phyloP scores from a whole-genome alignment of 768 basidiomycete species.

The Leccinum obscurum region DNA sequence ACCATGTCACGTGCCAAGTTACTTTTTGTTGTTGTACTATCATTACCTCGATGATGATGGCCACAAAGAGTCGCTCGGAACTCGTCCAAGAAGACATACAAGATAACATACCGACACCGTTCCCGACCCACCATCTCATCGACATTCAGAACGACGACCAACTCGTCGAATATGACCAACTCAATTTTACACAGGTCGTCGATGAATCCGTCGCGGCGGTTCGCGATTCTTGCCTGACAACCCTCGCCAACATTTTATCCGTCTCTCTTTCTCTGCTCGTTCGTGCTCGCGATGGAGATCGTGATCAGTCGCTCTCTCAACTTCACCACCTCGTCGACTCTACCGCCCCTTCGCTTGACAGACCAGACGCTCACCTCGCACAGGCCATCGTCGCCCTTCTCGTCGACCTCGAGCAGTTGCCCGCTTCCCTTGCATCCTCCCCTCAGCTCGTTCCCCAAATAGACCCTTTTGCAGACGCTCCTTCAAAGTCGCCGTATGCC shows the following conservation, averaged over 20 bases:
- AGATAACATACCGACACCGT: conserved; percentile 21
- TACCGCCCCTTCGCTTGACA: conserved; percentile 43
- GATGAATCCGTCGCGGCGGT: conserved; percentile 72
- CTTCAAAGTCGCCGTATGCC: conserved; percentile 31
- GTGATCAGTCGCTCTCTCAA: conserved; percentile 43
- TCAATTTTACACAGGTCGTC: neutral
- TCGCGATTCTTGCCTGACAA: conserved; percentile 72
- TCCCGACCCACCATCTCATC: conserved; percentile 19
- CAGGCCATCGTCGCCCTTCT: conserved; percentile 69
- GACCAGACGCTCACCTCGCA: conserved; percentile 61
- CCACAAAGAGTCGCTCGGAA: neutral
- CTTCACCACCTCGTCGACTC: conserved; percentile 54
- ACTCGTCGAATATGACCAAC: conserved; percentile 21
- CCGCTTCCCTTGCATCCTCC: conserved; percentile 29
- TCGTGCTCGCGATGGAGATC: neutral
- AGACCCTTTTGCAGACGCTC: conserved; percentile 6
- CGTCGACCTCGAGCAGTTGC: conserved; percentile 64
- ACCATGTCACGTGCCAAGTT: neutral
- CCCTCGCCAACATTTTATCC: conserved; percentile 68
- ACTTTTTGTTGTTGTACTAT: neutral
- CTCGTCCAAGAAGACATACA: conserved; percentile 6
- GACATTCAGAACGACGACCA: no score
- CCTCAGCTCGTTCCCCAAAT: conserved; percentile 16
- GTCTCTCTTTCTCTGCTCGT: conserved; percentile 3
- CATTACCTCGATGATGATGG: neutral